Evolutionary conservation across 352 stramenopile species (phyloP).

Genomic region (Pythium sukuiense): DNA sequence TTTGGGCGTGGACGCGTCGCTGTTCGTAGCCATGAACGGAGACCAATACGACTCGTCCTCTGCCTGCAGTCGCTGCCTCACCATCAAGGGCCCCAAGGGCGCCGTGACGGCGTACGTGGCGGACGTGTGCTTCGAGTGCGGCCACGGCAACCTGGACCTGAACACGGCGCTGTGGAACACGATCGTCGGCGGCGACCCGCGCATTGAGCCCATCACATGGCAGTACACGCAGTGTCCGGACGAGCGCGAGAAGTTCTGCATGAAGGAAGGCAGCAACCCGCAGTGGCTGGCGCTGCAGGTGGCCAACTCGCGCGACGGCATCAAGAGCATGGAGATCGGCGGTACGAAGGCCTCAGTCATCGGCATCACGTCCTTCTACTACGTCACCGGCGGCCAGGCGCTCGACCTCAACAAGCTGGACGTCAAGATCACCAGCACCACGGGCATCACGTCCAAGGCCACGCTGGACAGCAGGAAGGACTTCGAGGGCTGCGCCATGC

Average conservation of each 20-base stretch:
- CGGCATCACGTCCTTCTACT: slow-evolving; percentile 27
- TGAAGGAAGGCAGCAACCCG: slow-evolving; percentile 66
- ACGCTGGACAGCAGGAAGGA: slow-evolving; percentile 9
- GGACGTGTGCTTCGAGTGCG: slow-evolving; percentile 68
- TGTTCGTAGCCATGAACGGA: slow-evolving; percentile 66
- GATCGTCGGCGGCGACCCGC: slow-evolving; percentile 51
- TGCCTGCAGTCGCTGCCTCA: slow-evolving; percentile 58
- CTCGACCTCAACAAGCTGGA: slow-evolving; percentile 11
- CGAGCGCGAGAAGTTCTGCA: slow-evolving; percentile 63
- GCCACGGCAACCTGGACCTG: slow-evolving; percentile 60
- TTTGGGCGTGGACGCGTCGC: slow-evolving; percentile 39
- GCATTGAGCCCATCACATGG: slow-evolving; percentile 56
- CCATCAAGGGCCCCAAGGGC: slow-evolving; percentile 42
- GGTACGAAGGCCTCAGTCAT: slow-evolving; percentile 42
- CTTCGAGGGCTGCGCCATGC: slow-evolving; percentile 17
- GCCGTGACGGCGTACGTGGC: slow-evolving; percentile 54
- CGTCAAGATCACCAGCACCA: slow-evolving; percentile 15
- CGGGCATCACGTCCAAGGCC: slow-evolving; percentile 16
- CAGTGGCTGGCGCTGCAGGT: slow-evolving; percentile 67
- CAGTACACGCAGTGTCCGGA: slow-evolving; percentile 56
- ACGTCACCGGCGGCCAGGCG: background rate
- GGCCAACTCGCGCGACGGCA: slow-evolving; percentile 47
- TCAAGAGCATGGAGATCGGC: slow-evolving; percentile 53
- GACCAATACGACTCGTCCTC: slow-evolving; percentile 58
- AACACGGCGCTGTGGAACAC: slow-evolving; percentile 58